Evolutionary conservation across 2,329 filamentous ascomycete genomes (phyloP), one percentile per base, ranked within the genome.

Genomic region (Rhexocercosporidium sp.): DNA sequence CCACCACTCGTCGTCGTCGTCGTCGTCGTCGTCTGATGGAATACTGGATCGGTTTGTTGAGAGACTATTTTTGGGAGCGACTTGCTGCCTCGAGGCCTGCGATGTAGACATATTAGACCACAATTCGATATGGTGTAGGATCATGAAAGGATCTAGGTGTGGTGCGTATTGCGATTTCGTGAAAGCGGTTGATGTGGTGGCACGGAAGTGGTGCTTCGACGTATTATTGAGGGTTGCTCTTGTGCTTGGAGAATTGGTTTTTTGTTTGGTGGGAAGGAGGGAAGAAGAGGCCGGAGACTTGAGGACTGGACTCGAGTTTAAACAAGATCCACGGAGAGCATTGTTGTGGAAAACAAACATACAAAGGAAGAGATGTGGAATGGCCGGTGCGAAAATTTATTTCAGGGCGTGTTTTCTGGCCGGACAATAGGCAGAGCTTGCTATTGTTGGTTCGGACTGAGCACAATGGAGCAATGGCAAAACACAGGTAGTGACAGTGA

Each of bases 1-100:
- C 75, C 76, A 77, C 73, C 73, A 76, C 54, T 75, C 76, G 59
- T 75, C 72, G 31, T 70, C 71, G 44, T 57, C 69, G 53, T 74
- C 73, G 39, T 73, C 74, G 22, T 67, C 31, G 25, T 70, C 69
- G 62, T 73, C 57, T 64, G 73, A 76, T 64, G 74, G 70, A 65
- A 75, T 75, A 34, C 65, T 63, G 31, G 63, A 57, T 62, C 34
- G 41, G 57, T 66, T 29, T 65, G 67, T 66, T 31, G 64, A 65
- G 64, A 63, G 59, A 56, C 39, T 57, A 31, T 67, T 46, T 56
- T 64, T 53, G 44, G 71, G 47, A 46, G 44, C 44, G 29, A 47
- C 61, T 51, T 61, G 59, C 27, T 54, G 67, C 9, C 18, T 22
- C 31, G 54, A 27, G 16, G 22, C 31, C 25, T 51, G 25, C 39